Conservation (phyloP, 1,139 yeast genomes). For the Blastobotrys illinoisensis region DNA sequence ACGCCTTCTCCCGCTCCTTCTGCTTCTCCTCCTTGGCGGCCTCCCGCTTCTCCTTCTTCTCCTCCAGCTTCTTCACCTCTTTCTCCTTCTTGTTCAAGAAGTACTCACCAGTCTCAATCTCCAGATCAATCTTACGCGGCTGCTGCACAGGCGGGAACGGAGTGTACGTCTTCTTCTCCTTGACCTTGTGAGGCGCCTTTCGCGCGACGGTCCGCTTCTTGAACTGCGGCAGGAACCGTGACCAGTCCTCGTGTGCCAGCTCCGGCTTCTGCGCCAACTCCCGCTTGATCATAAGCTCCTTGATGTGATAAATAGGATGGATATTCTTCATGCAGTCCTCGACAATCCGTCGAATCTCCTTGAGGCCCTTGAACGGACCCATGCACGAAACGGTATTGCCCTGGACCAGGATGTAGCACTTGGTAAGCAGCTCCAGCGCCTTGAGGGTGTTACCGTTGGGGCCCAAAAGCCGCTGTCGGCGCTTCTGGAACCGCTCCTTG, state of each 20-base stretch:
- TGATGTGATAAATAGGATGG: constrained; percentile 95
- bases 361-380: constrained; percentile 95
- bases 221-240: constrained; percentile 92
- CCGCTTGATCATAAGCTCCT: constrained; percentile 94
- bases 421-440: constrained; percentile 87
- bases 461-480: constrained; percentile 95
- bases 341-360: constrained; percentile 87
- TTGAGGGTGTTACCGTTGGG: constrained; percentile 96
- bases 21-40: constrained; percentile 62
- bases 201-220: constrained; percentile 95
- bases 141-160: constrained; percentile 99
- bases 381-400: constrained; percentile 96
- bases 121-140: constrained; percentile 95
- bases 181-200: constrained; percentile 65
- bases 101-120: constrained; percentile 97
- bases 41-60: constrained; percentile 73
- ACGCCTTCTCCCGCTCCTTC: constrained; percentile 70
- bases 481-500: constrained; percentile 88
- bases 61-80: constrained; percentile 63
- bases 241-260: constrained; percentile 94
- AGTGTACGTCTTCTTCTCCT: constrained; percentile 47
- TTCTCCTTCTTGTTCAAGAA: constrained; percentile 84
- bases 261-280: constrained; percentile 94
- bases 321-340: constrained; percentile 96
- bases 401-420: constrained; percentile 91